Base-by-base conservation (phyloP, 2,329 filamentous ascomycete species). In the Penicillium oxalicum region DNA sequence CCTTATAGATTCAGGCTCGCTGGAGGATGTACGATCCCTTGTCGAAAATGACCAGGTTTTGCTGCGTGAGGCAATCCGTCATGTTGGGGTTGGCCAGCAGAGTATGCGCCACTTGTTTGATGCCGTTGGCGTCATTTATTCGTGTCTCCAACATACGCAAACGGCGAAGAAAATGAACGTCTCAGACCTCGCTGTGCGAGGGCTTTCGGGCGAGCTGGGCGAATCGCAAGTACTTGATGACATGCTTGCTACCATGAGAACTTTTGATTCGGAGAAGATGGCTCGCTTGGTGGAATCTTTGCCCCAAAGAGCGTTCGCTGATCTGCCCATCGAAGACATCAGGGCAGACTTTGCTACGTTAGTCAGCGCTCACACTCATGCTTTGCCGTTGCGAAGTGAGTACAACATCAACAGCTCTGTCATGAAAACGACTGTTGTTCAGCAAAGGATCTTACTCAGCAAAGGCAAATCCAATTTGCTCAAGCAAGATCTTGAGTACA, bases 341-440 rank as follows among this genome's bases (percentile, higher is more conserved):
- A 64, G 74, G n/a, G 61, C 67, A 25, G 67, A 77, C 40, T 69
- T 84, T 32, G 68, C 73, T 38, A 59, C 61, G 9, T 63, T 87
- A 5, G 60, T 76, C 24, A 60, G 68, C 32, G 68, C 68, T 38
- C 74, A 79, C 12, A 64, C 74, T 40, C 66, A 72, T 39, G 70
- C 74, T 8, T 73, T 72, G 34, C 68, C 75, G 4, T 75, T 94
- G 28, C 82, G 84, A 53, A 94, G 84, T 69, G 85, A 84, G 63
- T 87, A 93, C 66, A 84, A 84, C 58, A 77, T 85, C 9, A 83
- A 85, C 37, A 75, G 76, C 55, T 74, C 77, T 4, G 76, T 74
- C 13, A 63, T 80, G 5, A 71, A 77, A 48, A 80, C 80, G 3
- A 81, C 79, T 0, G 70, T 83, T n/a, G 74, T 82, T 2, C 77